Evolutionary conservation across 495 filamentous ascomycete species (phyloP).

Genomic region (Tuber magnatum): DNA sequence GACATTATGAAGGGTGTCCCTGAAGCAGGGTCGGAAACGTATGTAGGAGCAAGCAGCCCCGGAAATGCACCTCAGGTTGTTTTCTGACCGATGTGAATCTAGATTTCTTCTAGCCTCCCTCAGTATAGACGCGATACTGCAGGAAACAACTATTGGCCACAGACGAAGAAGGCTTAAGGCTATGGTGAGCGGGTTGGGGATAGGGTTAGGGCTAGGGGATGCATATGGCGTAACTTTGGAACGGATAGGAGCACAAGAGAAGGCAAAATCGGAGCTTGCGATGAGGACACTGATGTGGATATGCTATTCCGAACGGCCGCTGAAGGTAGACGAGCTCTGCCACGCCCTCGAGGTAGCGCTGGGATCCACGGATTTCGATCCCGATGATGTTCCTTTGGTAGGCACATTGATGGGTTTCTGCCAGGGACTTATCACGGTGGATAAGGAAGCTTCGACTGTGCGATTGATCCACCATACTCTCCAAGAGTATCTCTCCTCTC

Average conservation of each 20-base stretch:
- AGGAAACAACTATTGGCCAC: neutral
- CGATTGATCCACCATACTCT: neutral
- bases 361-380: neutral
- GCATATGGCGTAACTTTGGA: neutral
- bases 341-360: neutral
- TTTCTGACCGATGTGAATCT: neutral
- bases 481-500: neutral
- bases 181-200: neutral
- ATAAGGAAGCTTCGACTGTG: neutral
- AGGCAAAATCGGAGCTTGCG: neutral
- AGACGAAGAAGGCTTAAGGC: neutral
- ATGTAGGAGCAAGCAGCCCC: neutral
- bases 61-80: neutral
- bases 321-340: neutral
- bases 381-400: neutral
- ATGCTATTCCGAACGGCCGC: neutral
- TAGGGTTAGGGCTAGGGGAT: neutral
- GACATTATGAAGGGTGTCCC: neutral
- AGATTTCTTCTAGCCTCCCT: neutral
- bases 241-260: neutral
- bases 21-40: neutral
- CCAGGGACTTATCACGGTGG: constrained; percentile 15
- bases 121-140: neutral
- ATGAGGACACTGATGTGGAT: neutral
- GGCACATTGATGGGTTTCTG: neutral